Evolutionary conservation across 202 grass and related monocot species (phyloP).

Genomic region (Musa balbisiana): DNA sequence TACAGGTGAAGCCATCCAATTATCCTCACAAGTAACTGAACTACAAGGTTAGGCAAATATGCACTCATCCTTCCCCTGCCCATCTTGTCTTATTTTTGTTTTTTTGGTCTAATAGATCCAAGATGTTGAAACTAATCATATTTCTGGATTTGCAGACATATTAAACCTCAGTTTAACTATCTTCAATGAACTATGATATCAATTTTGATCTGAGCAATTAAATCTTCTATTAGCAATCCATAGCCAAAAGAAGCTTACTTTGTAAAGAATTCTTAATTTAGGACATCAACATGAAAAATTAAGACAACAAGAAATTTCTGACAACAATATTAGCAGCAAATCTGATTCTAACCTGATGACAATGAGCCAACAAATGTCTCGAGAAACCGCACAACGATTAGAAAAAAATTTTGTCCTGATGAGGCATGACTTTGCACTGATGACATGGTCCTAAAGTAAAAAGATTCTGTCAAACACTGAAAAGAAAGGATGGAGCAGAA

Average conservation of each 20-base stretch:
- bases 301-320: conserved; percentile 2
- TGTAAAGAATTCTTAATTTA: neutral
- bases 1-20: neutral
- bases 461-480: conserved; percentile 16
- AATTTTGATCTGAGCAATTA: neutral
- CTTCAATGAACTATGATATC: neutral
- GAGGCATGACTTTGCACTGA: conserved; percentile 88
- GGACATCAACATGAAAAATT: neutral
- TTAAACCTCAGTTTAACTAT: neutral
- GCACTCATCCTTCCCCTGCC: neutral
- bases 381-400: conserved; percentile 87
- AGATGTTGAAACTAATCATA: neutral
- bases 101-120: neutral
- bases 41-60: neutral
- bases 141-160: neutral
- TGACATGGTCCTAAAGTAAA: conserved; percentile 85
- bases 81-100: neutral
- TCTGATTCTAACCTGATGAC: conserved; percentile 65
- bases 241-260: neutral
- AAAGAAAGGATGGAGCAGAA: conserved; percentile 16
- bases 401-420: conserved; percentile 67
- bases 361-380: conserved; percentile 97
- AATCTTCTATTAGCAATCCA: neutral
- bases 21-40: neutral
- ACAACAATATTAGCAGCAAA: conserved; percentile 4